Conservation (phyloP, 148 eudicot genomes). For the Camellia japonica region DNA sequence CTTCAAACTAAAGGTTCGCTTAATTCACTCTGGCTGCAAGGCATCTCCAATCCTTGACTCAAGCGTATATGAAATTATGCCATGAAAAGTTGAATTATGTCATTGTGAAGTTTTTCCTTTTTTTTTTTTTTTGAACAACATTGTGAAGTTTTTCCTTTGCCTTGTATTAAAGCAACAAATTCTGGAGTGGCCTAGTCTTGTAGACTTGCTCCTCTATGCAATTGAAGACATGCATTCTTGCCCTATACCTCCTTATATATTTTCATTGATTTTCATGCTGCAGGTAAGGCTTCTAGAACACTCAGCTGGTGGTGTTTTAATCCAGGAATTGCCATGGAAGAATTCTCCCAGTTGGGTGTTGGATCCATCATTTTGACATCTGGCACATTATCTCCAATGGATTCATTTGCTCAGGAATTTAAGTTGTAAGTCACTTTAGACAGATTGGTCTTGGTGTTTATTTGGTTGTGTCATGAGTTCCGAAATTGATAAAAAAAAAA, state of each 20-base stretch:
- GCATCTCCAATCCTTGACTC: not conserved
- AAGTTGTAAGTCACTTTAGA: slow-evolving; percentile 59
- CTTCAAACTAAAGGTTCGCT: not conserved
- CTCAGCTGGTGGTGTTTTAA: slow-evolving; percentile 99
- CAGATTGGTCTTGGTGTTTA: slow-evolving; percentile 13
- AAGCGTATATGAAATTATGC: no score
- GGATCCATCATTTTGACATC: slow-evolving; percentile 97
- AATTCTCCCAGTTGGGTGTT: slow-evolving; percentile 67
- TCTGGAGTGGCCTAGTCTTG: not conserved
- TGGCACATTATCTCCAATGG: slow-evolving; percentile 97
- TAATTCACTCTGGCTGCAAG: not conserved
- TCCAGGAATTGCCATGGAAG: slow-evolving; percentile 96
- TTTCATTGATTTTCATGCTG: slow-evolving; percentile 20
- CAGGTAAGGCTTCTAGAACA: slow-evolving; percentile 75
- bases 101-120: not conserved
- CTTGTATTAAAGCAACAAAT: not conserved
- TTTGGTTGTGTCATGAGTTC: not conserved
- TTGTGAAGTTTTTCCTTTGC: not conserved
- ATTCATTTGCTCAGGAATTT: slow-evolving; percentile 93
- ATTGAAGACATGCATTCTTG: slow-evolving; percentile 6
- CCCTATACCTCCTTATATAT: not conserved
- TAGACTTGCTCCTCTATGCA: not conserved
- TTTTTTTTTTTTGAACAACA: not conserved
- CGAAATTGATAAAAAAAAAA: not conserved
- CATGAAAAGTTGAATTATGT: no score